Percentiles rank a stretch among this genome's conserved stretches.
Evolutionary conservation across 768 basidiomycete genomes (phyloP).

Genomic region (Tulasnella sp.): DNA sequence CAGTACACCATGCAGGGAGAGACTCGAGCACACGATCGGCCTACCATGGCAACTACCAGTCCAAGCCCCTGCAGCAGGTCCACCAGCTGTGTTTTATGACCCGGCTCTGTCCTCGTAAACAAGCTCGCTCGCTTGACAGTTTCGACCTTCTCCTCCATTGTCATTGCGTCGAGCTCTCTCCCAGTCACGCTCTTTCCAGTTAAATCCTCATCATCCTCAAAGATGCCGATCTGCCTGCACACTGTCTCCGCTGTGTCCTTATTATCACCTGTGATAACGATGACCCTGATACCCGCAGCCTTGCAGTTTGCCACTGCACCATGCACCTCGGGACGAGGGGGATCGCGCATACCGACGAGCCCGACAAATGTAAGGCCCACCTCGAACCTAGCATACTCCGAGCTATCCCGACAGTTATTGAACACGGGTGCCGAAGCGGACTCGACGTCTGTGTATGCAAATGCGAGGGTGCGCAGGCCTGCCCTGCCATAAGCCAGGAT

Average conservation of each 20-base stretch:
- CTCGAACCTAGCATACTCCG: conserved; percentile 85
- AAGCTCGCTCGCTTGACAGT: conserved; percentile 83
- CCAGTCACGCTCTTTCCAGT: conserved; percentile 96
- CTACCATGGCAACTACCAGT: conserved; percentile 89
- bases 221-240: conserved; percentile 91
- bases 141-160: conserved; percentile 65
- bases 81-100: conserved; percentile 89
- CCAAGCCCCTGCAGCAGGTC: conserved; percentile 87
- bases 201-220: conserved; percentile 74
- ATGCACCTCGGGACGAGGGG: conserved; percentile 87
- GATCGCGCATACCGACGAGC: conserved; percentile 94
- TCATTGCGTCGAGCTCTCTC: conserved; percentile 75
- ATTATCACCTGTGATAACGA: conserved; percentile 98
- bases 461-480: conserved; percentile 83
- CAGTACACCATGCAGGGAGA: background rate
- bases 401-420: conserved; percentile 52
- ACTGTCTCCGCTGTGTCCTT: conserved; percentile 97
- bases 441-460: conserved; percentile 73
- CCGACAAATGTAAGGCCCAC: conserved; percentile 88
- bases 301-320: conserved; percentile 80
- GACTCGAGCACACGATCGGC: conserved; percentile 17
- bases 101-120: conserved; percentile 90
- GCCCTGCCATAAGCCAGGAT: conserved; percentile 64
- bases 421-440: conserved; percentile 70
- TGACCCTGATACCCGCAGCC: conserved; percentile 87